phyloP scores from a whole-genome alignment of 2,329 filamentous ascomycete species.

The Dactylellina leptospora region DNA sequence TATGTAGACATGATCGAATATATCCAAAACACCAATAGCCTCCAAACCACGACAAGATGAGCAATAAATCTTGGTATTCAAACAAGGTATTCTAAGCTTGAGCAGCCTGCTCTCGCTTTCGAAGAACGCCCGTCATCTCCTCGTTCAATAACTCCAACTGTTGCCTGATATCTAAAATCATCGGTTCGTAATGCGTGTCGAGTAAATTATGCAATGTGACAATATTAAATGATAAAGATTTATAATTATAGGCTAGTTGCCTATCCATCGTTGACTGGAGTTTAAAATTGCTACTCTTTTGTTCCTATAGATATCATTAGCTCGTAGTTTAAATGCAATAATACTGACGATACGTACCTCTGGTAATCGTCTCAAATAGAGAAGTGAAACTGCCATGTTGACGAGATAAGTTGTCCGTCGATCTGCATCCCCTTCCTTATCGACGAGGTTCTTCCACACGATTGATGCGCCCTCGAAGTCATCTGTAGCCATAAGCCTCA shows the following conservation, averaged over 20 bases:
- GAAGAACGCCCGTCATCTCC: constrained; percentile 38
- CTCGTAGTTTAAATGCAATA: background rate
- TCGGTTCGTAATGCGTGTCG: constrained; percentile 32
- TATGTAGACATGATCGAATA: background rate
- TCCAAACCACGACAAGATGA: background rate
- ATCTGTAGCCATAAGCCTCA: constrained; percentile 45
- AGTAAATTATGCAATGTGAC: constrained; percentile 34
- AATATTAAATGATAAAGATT: constrained; percentile 45
- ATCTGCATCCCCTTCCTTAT: constrained; percentile 27
- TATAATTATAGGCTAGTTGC: constrained; percentile 38
- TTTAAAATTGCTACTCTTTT: constrained; percentile 37
- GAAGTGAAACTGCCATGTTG: constrained; percentile 43
- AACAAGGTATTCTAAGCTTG: constrained; percentile 13
- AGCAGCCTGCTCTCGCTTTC: constrained; percentile 35
- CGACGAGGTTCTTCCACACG: constrained; percentile 47
- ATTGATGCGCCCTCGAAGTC: constrained; percentile 45
- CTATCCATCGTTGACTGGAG: constrained; percentile 45
- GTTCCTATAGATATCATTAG: constrained; percentile 18
- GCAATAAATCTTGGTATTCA: too few relatives aligned
- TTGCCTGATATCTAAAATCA: constrained; percentile 27
- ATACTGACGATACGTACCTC: constrained; percentile 14
- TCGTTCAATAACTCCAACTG: constrained; percentile 44
- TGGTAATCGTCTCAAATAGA: constrained; percentile 43
- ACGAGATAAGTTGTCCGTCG: constrained; percentile 28
- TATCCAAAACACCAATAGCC: background rate